These are phyloP conservation scores for Cystoderma amianthinum DNA, from an alignment of 768 basidiomycete species.

Conservation along the genomic window DNA sequence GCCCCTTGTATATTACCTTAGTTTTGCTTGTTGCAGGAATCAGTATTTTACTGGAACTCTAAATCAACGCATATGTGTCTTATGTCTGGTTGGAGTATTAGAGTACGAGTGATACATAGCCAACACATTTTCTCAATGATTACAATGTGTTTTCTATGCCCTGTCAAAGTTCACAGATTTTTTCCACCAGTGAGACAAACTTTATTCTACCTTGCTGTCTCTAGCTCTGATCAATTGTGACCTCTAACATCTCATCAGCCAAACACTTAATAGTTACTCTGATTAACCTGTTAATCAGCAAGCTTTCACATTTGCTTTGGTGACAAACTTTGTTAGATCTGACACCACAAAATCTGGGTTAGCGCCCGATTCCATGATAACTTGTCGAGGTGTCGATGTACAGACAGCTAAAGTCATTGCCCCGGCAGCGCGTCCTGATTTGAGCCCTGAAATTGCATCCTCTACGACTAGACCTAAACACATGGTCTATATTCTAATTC, in stretches of 20 bases:
- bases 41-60: too few relatives aligned
- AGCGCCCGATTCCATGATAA: slow-evolving; percentile 44
- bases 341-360: slow-evolving; percentile 60
- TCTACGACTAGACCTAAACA: slow-evolving; percentile 75
- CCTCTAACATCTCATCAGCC: slow-evolving; percentile 35
- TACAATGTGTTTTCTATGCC: too few relatives aligned
- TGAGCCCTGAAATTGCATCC: slow-evolving; percentile 82
- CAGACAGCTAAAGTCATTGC: slow-evolving; percentile 75
- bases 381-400: slow-evolving; percentile 63
- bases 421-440: slow-evolving; percentile 70
- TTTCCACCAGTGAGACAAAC: too few relatives aligned
- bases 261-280: slow-evolving; percentile 39
- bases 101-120: too few relatives aligned
- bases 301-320: not conserved
- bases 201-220: too few relatives aligned
- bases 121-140: too few relatives aligned
- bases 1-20: too few relatives aligned
- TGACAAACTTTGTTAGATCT: slow-evolving; percentile 57
- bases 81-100: too few relatives aligned
- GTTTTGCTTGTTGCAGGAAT: too few relatives aligned
- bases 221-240: slow-evolving; percentile 33
- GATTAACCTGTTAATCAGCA: not conserved
- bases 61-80: too few relatives aligned
- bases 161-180: too few relatives aligned
- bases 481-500: too few relatives aligned